A percentile compares a stretch with the other conserved stretches of the same genome.
These are phyloP conservation scores for Pseudocercospora fijiensis DNA, from an alignment of 2,329 filamentous ascomycete species.

Conservation along the genomic window DNA sequence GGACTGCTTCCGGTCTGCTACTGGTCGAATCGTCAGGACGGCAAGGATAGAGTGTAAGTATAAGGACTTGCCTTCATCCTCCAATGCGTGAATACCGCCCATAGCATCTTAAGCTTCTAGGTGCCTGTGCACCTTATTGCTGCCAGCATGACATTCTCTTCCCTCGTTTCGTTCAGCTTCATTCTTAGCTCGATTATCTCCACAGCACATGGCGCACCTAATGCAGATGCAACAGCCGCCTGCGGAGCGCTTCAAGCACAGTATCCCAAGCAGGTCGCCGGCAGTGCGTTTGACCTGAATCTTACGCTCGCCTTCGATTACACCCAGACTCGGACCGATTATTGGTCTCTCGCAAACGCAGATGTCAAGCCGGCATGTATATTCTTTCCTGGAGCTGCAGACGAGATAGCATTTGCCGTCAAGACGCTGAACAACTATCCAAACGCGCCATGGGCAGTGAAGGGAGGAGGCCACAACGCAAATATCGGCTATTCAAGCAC, in stretches of 20 bases:
- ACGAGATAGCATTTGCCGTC: constrained; percentile 56
- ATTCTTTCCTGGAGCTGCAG: constrained; percentile 48
- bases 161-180: not conserved
- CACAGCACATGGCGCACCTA: constrained; percentile 10
- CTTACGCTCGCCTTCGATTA: constrained; percentile 19
- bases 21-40: not conserved
- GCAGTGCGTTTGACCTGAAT: constrained; percentile 18
- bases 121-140: not conserved
- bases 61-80: not conserved
- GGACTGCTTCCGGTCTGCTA: not conserved
- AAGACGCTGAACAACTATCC: constrained; percentile 49
- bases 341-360: constrained; percentile 27
- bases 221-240: constrained; percentile 13
- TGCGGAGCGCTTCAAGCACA: constrained; percentile 15
- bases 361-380: constrained; percentile 26
- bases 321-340: constrained; percentile 18
- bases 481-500: constrained; percentile 51
- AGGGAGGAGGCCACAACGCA: constrained; percentile 51
- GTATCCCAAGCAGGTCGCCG: constrained; percentile 21
- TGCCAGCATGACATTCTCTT: not conserved
- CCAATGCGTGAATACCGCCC: not conserved
- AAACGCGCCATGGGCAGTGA: constrained; percentile 55
- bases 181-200: constrained; percentile 5
- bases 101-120: not conserved
- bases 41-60: not conserved